These are phyloP conservation scores for Bolboschoenoplectus hybrid DNA, from an alignment of 202 grass and related monocot genomes.

Conservation along the genomic window DNA sequence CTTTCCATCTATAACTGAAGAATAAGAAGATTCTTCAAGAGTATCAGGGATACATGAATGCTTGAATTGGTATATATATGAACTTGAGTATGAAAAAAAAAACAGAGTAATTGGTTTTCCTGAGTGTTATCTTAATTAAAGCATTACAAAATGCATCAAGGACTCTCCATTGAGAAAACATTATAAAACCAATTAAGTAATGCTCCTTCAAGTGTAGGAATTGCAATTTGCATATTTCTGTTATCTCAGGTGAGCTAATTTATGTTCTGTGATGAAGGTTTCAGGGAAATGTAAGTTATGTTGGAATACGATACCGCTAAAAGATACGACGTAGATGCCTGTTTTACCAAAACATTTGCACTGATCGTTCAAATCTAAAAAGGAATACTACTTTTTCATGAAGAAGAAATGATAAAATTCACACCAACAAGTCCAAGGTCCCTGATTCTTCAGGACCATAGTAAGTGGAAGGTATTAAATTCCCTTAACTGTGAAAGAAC, in stretches of 20 bases:
- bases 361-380: neutral
- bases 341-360: neutral
- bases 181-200: no score
- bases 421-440: neutral
- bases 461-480: constrained; percentile 13
- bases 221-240: neutral
- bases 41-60: no score
- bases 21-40: no score
- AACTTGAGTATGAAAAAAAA: no score
- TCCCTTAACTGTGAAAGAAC: neutral
- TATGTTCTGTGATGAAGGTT: neutral
- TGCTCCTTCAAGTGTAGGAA: neutral
- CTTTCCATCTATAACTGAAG: no score
- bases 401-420: neutral
- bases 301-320: neutral
- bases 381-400: neutral
- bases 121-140: no score
- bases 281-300: neutral
- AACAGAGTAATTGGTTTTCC: no score
- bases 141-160: no score
- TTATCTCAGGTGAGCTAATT: neutral
- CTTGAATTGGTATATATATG: no score
- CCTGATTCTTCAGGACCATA: neutral
- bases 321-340: neutral
- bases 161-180: no score